phyloP scores from a whole-genome alignment of 2,329 filamentous ascomycete species.

The Hypoxylon sp. region DNA sequence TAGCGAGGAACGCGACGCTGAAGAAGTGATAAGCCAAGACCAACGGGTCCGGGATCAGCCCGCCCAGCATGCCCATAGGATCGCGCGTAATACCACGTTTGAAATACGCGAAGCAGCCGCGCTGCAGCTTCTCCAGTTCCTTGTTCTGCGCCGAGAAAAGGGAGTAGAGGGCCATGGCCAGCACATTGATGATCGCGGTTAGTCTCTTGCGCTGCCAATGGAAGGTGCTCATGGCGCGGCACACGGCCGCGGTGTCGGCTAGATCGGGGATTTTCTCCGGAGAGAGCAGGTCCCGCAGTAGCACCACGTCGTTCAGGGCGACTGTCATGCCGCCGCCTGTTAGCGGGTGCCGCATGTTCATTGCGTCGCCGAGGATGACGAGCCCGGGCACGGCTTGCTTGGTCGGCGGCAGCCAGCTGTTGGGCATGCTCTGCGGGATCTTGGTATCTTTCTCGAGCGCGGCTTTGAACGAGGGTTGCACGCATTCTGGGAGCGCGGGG shows the following conservation, averaged over 20 bases:
- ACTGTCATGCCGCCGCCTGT: slow-evolving; percentile 99
- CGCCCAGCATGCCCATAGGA: slow-evolving; percentile 85
- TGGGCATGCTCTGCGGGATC: slow-evolving; percentile 90
- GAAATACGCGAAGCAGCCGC: slow-evolving; percentile 95
- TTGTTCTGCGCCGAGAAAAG: slow-evolving; percentile 89
- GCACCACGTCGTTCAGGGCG: slow-evolving; percentile 90
- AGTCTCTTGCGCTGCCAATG: slow-evolving; percentile 90
- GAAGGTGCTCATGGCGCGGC: slow-evolving; percentile 79
- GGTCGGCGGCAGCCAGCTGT: slow-evolving; percentile 89
- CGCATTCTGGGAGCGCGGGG: slow-evolving; percentile 78
- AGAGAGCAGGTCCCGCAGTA: slow-evolving; percentile 81
- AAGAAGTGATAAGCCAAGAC: slow-evolving; percentile 95
- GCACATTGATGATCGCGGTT: slow-evolving; percentile 93
- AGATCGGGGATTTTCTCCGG: slow-evolving; percentile 79
- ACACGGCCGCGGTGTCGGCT: slow-evolving; percentile 75
- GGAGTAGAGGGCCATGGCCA: slow-evolving; percentile 93
- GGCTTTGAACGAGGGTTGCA: slow-evolving; percentile 80
- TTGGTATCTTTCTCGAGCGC: slow-evolving; percentile 81
- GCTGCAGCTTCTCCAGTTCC: slow-evolving; percentile 84
- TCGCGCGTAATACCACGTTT: slow-evolving; percentile 80
- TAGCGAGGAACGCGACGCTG: slow-evolving; percentile 87
- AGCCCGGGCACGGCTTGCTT: slow-evolving; percentile 78
- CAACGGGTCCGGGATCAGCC: slow-evolving; percentile 82
- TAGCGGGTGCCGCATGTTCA: slow-evolving; percentile 99
- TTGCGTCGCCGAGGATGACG: slow-evolving; percentile 89